Conservation (phyloP, 805 yeast genomes). For the Candida sanyiensis region DNA sequence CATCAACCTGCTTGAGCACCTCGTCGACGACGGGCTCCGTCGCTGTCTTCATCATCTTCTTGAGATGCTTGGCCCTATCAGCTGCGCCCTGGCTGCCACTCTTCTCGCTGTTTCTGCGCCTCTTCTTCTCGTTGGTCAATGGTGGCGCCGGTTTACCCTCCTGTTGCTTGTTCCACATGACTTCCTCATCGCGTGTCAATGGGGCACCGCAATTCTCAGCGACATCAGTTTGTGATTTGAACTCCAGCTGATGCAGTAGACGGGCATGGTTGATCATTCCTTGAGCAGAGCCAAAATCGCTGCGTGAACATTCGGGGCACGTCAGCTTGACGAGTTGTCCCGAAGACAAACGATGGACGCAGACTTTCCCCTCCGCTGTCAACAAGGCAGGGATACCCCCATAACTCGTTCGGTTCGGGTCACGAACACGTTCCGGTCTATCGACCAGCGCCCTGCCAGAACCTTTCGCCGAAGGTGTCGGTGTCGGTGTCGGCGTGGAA, state of each 20-base stretch:
- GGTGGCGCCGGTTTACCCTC: conserved; percentile 1
- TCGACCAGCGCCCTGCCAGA: too few species aligned
- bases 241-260: conserved; percentile 66
- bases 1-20: too few species aligned
- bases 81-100: not conserved
- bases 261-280: conserved; percentile 77
- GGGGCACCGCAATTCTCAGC: conserved; percentile 61
- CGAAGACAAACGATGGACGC: conserved; percentile 62
- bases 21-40: too few species aligned
- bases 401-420: conserved; percentile 31
- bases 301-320: conserved; percentile 61
- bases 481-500: not conserved
- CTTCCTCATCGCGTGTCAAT: conserved; percentile 51
- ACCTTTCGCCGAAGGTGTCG: too few species aligned
- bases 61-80: conserved; percentile 1
- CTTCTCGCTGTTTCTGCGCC: conserved; percentile 10
- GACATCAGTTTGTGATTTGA: conserved; percentile 67
- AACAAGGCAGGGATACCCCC: conserved; percentile 45
- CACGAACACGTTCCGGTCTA: conserved; percentile 19
- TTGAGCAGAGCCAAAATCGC: conserved; percentile 72
- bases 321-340: conserved; percentile 63
- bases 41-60: conserved; percentile 13
- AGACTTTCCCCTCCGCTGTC: conserved; percentile 35
- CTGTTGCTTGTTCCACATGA: conserved; percentile 17
- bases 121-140: conserved; percentile 14